Conservation (phyloP, 306 rosid species). For the Lupinus albus region DNA sequence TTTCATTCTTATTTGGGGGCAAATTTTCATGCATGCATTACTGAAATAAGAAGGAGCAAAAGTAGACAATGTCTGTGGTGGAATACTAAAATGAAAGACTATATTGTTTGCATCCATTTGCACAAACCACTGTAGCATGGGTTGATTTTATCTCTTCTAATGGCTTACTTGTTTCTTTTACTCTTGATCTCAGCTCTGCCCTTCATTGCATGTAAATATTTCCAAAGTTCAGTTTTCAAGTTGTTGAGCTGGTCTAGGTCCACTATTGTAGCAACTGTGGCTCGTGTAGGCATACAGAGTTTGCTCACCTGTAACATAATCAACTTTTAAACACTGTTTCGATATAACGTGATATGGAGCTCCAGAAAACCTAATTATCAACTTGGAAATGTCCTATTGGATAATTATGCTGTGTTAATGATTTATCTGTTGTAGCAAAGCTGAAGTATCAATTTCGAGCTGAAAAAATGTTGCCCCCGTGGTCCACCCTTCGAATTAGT, state of each 20-base stretch:
- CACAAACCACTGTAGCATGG: slow-evolving; percentile 17
- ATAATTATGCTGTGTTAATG: slow-evolving; percentile 34
- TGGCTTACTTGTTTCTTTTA: slow-evolving; percentile 30
- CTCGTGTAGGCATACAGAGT: slow-evolving; percentile 19
- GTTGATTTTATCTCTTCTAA: slow-evolving; percentile 34
- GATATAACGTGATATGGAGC: slow-evolving; percentile 35
- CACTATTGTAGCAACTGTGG: slow-evolving; percentile 37
- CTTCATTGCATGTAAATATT: slow-evolving; percentile 29
- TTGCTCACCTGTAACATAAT: slow-evolving; percentile 30
- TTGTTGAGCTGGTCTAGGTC: slow-evolving; percentile 33
- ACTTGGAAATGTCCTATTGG: slow-evolving; percentile 31
- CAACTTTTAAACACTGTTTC: slow-evolving; percentile 26
- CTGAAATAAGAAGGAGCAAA: slow-evolving; percentile 18
- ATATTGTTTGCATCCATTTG: slow-evolving; percentile 29
- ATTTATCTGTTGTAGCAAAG: slow-evolving; percentile 37
- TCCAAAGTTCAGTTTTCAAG: slow-evolving; percentile 31
- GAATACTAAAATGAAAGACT: slow-evolving; percentile 15
- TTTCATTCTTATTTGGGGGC: slow-evolving; percentile 35
- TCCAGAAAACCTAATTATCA: slow-evolving; percentile 30
- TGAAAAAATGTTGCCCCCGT: slow-evolving; percentile 17
- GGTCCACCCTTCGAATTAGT: background rate
- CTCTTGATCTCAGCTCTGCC: slow-evolving; percentile 36
- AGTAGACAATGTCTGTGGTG: slow-evolving; percentile 4
- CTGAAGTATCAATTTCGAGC: slow-evolving; percentile 28
- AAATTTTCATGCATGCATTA: slow-evolving; percentile 19